Conservation (phyloP, 192 early-diverging fungal species). For the Linnemannia elongata region DNA sequence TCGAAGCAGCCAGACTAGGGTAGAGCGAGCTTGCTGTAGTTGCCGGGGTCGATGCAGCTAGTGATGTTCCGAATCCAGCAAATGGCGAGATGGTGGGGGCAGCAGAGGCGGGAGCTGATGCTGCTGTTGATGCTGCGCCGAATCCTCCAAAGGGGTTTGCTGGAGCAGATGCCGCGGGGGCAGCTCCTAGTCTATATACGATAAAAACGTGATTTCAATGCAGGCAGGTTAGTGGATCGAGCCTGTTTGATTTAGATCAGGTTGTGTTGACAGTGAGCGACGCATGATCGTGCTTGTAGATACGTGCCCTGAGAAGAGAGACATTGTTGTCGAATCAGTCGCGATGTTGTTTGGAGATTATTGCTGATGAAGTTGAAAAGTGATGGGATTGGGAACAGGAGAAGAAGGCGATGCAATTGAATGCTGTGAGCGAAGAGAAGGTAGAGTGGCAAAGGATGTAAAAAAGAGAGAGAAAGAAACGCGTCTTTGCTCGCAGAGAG, state of each 20-base stretch:
- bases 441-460: not conserved
- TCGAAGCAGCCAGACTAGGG: not conserved
- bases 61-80: not conserved
- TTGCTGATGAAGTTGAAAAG: not conserved
- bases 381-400: not conserved
- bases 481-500: constrained; percentile 5
- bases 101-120: constrained; percentile 13
- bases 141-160: constrained; percentile 20
- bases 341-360: not conserved
- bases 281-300: not conserved
- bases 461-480: not conserved
- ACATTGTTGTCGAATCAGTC: constrained; percentile 1
- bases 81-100: not conserved
- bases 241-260: too few relatives aligned
- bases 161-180: constrained; percentile 13
- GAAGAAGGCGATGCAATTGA: not conserved
- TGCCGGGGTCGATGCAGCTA: not conserved
- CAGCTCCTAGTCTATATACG: not conserved
- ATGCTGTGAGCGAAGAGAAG: not conserved
- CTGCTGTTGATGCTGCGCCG: not conserved
- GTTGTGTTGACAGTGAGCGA: not conserved
- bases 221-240: too few relatives aligned
- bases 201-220: not conserved
- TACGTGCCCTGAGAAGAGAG: constrained; percentile 16
- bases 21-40: constrained; percentile 14